Base-by-base conservation (phyloP, 352 stramenopile genomes). In the Phytophthora boehmeriae region DNA sequence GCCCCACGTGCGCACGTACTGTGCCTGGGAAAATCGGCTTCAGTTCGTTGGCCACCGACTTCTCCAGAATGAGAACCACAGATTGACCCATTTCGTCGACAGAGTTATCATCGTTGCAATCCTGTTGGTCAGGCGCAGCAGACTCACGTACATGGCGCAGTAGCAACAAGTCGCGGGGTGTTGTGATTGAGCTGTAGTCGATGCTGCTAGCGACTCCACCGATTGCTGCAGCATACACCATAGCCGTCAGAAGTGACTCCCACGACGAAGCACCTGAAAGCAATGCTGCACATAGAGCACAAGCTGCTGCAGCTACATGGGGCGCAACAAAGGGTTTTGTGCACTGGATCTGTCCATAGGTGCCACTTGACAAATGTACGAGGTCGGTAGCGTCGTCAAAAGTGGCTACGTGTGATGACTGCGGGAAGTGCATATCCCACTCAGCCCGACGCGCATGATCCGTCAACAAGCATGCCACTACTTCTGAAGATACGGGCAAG, bases 301-400 rank as follows among this genome's bases (percentile, higher is more conserved):
- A 80, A 4, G 74, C 48, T 0, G 76, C 73, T 0, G 68, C 76
- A 10, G 80, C 80, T 11, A 89, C 32, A 32, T 85, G 78, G 13
- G 81, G 75, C 1, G 78, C 46, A n/a, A 84, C 63, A 34, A 90
- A 80, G 4, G 77, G 71, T 47, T 74, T 73, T 2, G 78, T 89
- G 14, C 51, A 43, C 25, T 63, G 46, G 38, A 89, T 56, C 54
- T 75, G 75, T 2, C 63, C 49, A 56, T 73, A 71, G 56, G 73
- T 75, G 0, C 75, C 80, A 56, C 77, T 79, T 5, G 69, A 82
- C 25, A 94, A 58, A 49, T 94, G 74, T 47, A 94, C 75, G 10
- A 94, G 64, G 28, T 91, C 80, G 27, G 86, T 94, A 9, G 76
- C 74, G 22, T 92, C 86, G 41, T 91, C 86, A 54, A 88, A 94